Percentiles rank a stretch among this genome's conserved stretches.
phyloP scores from a whole-genome alignment of 495 filamentous ascomycete genomes.

The Podospora pseudopauciseta region DNA sequence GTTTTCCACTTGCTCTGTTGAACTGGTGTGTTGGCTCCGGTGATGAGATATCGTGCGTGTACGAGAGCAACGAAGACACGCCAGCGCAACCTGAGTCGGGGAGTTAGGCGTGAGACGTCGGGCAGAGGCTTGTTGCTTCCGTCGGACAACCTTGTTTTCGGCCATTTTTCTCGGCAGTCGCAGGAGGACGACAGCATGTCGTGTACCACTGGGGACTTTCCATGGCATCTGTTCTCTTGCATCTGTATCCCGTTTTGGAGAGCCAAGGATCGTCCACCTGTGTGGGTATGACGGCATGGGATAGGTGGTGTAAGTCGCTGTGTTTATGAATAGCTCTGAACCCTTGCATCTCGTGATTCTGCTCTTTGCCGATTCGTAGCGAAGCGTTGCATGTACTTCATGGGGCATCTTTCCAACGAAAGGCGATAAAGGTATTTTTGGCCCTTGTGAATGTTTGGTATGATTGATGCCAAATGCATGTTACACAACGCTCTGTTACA shows the following conservation, averaged over 20 bases:
- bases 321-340: neutral
- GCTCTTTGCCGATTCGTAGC: neutral
- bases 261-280: neutral
- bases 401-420: neutral
- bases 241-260: neutral
- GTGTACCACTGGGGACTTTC: neutral
- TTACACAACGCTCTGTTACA: neutral
- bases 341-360: neutral
- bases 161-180: conserved; percentile 11
- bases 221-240: neutral
- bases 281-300: neutral
- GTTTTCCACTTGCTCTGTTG: neutral
- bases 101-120: neutral
- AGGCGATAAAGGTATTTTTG: neutral
- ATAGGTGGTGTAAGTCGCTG: neutral
- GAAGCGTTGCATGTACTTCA: neutral
- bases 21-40: neutral
- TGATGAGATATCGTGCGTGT: neutral
- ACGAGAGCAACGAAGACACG: neutral
- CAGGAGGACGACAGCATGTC: neutral
- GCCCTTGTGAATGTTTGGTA: neutral
- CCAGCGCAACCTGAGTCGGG: neutral
- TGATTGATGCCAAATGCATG: neutral
- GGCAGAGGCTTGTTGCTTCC: neutral
- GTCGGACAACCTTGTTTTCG: conserved; percentile 16